Evolutionary conservation across 371 early-diverging fungal genomes (phyloP).

Genomic region (Zopfochytrium polystomum): DNA sequence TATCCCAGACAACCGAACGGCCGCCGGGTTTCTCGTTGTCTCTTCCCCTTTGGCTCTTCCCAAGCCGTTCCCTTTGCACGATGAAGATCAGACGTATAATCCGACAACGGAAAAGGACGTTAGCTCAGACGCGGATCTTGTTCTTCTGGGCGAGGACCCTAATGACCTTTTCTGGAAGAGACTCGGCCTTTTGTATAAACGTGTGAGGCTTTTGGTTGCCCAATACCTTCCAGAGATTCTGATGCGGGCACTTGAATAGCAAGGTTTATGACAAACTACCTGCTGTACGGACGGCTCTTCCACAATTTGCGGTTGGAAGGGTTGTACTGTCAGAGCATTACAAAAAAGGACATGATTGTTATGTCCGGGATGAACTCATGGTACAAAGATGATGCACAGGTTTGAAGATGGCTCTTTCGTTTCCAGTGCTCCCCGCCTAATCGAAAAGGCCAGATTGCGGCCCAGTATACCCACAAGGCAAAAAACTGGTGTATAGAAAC

Average conservation of each 20-base stretch:
- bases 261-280: slow-evolving; percentile 39
- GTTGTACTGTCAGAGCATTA: slow-evolving; percentile 63
- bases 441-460: slow-evolving; percentile 59
- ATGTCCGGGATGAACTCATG: slow-evolving; percentile 65
- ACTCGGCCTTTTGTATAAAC: too few species aligned
- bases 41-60: too few species aligned
- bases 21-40: slow-evolving; percentile 79
- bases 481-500: slow-evolving; percentile 72
- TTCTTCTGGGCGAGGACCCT: too few species aligned
- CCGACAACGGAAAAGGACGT: too few species aligned
- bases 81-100: neutral
- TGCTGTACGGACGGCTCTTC: slow-evolving; percentile 66
- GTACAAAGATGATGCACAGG: too few species aligned
- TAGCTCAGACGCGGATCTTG: too few species aligned
- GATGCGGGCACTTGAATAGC: neutral
- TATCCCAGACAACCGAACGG: slow-evolving; percentile 67
- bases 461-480: slow-evolving; percentile 69
- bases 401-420: too few species aligned
- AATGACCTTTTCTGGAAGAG: too few species aligned
- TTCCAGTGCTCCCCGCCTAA: too few species aligned
- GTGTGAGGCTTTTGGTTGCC: too few species aligned
- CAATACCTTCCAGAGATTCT: neutral
- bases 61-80: neutral
- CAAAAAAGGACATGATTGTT: slow-evolving; percentile 59
- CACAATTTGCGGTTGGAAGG: slow-evolving; percentile 60